A percentile compares a stretch with the other conserved stretches of the same genome.
Evolutionary conservation across 495 filamentous ascomycete genomes (phyloP).

Genomic region (Apodospora peruviana): DNA sequence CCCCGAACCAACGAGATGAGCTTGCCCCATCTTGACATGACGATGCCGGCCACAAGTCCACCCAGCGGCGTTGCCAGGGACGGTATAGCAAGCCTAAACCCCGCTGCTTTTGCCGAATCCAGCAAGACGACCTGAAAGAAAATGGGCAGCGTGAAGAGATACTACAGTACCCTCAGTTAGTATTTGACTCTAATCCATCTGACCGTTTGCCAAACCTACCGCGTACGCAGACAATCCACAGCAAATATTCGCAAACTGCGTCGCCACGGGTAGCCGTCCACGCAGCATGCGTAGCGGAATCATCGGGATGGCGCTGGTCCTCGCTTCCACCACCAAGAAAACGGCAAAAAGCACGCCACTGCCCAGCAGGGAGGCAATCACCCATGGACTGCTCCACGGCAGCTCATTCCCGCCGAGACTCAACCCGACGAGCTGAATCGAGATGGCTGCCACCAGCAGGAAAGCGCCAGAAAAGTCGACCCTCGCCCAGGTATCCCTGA

Average conservation of each 20-base stretch:
- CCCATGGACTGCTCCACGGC: slow-evolving; percentile 52
- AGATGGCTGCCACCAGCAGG: slow-evolving; percentile 53
- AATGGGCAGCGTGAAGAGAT: slow-evolving; percentile 59
- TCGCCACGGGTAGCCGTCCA: slow-evolving; percentile 46
- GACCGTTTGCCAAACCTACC: no score
- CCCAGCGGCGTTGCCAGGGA: slow-evolving; percentile 58
- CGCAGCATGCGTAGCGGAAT: slow-evolving; percentile 54
- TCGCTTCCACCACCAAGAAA: slow-evolving; percentile 52
- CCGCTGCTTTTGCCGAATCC: slow-evolving; percentile 57
- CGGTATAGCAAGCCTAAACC: slow-evolving; percentile 53
- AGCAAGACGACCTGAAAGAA: slow-evolving; percentile 60
- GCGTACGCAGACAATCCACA: slow-evolving; percentile 59
- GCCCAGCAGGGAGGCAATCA: slow-evolving; percentile 44
- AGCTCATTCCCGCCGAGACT: slow-evolving; percentile 60
- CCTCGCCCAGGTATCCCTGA: slow-evolving; percentile 43
- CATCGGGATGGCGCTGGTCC: slow-evolving; percentile 53
- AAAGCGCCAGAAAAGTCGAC: slow-evolving; percentile 53
- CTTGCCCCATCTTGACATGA: slow-evolving; percentile 62
- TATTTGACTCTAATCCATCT: slow-evolving; percentile 9
- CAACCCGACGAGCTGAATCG: slow-evolving; percentile 51
- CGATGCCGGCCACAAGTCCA: slow-evolving; percentile 52
- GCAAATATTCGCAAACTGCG: slow-evolving; percentile 55
- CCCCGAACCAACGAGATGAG: slow-evolving; percentile 48
- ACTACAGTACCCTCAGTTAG: slow-evolving; percentile 30
- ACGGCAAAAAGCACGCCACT: slow-evolving; percentile 44